Conservation (phyloP, 768 basidiomycete genomes). For the Mycena sanguinolenta region DNA sequence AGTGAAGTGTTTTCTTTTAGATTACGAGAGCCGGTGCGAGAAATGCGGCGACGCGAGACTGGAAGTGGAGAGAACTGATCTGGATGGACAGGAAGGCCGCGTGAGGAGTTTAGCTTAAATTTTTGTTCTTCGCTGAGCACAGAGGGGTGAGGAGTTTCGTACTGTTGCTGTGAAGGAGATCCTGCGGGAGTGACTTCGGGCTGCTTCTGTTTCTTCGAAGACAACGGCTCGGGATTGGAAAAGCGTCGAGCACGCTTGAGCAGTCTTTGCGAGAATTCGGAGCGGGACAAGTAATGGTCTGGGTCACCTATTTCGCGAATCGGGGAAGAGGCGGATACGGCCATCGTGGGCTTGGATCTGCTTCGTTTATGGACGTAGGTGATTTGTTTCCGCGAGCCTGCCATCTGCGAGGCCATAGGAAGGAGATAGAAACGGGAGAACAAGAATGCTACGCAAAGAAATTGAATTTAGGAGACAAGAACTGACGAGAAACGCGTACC, state of each 20-base stretch:
- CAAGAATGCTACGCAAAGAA: not conserved
- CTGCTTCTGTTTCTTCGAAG: constrained; percentile 51
- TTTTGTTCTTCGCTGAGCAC: constrained; percentile 44
- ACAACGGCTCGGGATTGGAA: constrained; percentile 43
- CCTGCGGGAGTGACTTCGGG: constrained; percentile 34
- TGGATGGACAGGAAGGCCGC: constrained; percentile 39
- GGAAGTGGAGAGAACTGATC: constrained; percentile 62
- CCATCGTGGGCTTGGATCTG: constrained; percentile 31
- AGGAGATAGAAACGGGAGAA: not conserved
- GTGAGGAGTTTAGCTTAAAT: constrained; percentile 40
- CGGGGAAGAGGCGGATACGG: constrained; percentile 38
- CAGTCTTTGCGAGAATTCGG: constrained; percentile 60
- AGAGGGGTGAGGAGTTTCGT: constrained; percentile 43
- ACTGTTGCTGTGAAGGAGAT: constrained; percentile 34
- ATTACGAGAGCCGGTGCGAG: constrained; percentile 48
- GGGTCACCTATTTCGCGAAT: constrained; percentile 27
- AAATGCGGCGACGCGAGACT: constrained; percentile 46
- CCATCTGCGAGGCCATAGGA: constrained; percentile 25
- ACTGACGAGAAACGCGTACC: not conserved
- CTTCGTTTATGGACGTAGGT: constrained; percentile 48
- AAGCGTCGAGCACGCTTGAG: constrained; percentile 62
- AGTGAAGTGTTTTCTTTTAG: constrained; percentile 38
- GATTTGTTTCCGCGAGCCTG: constrained; percentile 27
- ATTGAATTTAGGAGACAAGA: not conserved
- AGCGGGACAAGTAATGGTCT: constrained; percentile 49